A percentile compares a stretch with the other conserved stretches of the same genome.
Evolutionary conservation across 1,139 yeast species (phyloP).

Genomic region (Arxiozyma heterogenica): DNA sequence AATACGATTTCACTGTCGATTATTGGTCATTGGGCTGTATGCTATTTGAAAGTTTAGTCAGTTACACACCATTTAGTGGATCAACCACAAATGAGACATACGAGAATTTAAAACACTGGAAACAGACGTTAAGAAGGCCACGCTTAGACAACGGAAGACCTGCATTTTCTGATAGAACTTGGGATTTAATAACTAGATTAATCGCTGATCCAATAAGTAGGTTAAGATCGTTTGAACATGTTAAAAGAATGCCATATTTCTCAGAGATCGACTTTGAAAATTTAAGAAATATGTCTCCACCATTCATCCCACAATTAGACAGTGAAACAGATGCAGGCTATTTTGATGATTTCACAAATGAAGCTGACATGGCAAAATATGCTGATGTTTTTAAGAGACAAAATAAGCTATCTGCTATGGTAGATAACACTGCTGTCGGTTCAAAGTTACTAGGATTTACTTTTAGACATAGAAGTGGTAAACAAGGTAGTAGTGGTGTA

Average conservation of each 20-base stretch:
- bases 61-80: conserved; percentile 96
- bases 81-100: conserved; percentile 90
- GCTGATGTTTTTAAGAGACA: conserved; percentile 92
- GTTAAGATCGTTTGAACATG: conserved; percentile 68
- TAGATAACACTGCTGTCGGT: conserved; percentile 56
- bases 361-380: conserved; percentile 94
- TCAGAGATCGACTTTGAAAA: conserved; percentile 71
- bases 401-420: conserved; percentile 71
- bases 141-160: conserved; percentile 83
- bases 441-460: conserved; percentile 92
- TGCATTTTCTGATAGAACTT: conserved; percentile 93
- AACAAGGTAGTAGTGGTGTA: conserved; percentile 36
- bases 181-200: conserved; percentile 74
- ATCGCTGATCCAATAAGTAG: conserved; percentile 76
- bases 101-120: conserved; percentile 89
- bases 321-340: conserved; percentile 98
- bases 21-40: conserved; percentile 98
- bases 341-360: conserved; percentile 94
- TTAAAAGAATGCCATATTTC: conserved; percentile 73
- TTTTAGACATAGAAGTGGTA: conserved; percentile 70
- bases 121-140: conserved; percentile 78
- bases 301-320: conserved; percentile 93
- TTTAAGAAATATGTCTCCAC: conserved; percentile 68
- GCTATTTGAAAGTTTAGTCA: conserved; percentile 83
- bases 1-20: conserved; percentile 92